Conservation (phyloP, 2,329 filamentous ascomycete genomes). For the Ophioceras dolichostomum region DNA sequence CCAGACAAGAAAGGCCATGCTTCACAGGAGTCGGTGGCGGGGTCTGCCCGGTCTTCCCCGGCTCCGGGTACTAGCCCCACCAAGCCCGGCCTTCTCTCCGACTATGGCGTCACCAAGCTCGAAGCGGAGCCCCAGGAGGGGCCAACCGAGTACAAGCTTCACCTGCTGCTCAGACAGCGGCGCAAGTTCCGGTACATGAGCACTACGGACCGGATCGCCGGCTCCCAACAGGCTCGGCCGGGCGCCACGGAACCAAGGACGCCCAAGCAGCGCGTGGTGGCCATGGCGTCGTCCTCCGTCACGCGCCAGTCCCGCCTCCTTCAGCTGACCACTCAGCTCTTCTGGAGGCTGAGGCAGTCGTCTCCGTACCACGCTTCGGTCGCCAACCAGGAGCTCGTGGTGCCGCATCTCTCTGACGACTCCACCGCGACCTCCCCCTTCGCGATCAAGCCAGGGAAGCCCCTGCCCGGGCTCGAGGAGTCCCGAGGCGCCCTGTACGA, state of each 20-base stretch:
- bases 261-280: conserved; percentile 11
- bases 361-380: conserved; percentile 80
- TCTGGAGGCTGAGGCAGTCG: conserved; percentile 93
- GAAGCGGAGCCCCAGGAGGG: conserved; percentile 89
- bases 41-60: too few relatives aligned
- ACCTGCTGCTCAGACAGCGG: conserved; percentile 70
- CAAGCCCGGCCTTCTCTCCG: conserved; percentile 31
- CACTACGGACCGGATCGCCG: conserved; percentile 32
- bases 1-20: conserved; percentile 23
- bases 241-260: conserved; percentile 12
- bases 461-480: conserved; percentile 75
- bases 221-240: conserved; percentile 17
- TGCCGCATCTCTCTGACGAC: conserved; percentile 58
- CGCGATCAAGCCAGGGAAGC: conserved; percentile 32
- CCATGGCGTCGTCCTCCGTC: conserved; percentile 30
- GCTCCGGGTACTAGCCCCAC: too few relatives aligned
- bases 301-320: conserved; percentile 74
- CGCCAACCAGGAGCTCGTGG: conserved; percentile 53
- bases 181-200: conserved; percentile 62
- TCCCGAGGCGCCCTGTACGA: conserved; percentile 91
- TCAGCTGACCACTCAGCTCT: conserved; percentile 83
- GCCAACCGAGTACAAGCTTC: conserved; percentile 92
- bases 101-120: conserved; percentile 61
- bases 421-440: conserved; percentile 32
- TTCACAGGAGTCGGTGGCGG: too few relatives aligned